Percentiles rank a stretch among this genome's conserved stretches.
Evolutionary conservation across 202 grass and related monocot species (phyloP).

Genomic region (Musa balbisiana): DNA sequence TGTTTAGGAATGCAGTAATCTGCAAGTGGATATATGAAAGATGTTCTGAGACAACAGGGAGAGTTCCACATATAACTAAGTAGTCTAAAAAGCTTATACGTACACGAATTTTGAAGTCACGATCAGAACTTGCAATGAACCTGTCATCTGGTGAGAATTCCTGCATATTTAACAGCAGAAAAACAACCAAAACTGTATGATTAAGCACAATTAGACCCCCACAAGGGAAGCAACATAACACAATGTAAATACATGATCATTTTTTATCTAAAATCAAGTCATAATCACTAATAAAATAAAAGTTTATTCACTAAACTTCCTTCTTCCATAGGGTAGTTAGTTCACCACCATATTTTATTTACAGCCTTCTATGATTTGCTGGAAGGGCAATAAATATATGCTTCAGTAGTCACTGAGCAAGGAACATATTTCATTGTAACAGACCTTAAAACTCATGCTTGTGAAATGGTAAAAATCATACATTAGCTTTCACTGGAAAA

Average conservation of each 20-base stretch:
- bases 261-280: too few relatives aligned
- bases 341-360: too few relatives aligned
- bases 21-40: slow-evolving; percentile 30
- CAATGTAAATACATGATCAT: slow-evolving; percentile 5
- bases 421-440: too few relatives aligned
- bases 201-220: not conserved
- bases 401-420: too few relatives aligned
- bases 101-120: slow-evolving; percentile 96
- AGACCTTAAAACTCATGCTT: too few relatives aligned
- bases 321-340: too few relatives aligned
- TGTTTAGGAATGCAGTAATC: slow-evolving; percentile 62
- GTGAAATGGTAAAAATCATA: too few relatives aligned
- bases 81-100: slow-evolving; percentile 11
- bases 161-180: slow-evolving; percentile 29
- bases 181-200: not conserved
- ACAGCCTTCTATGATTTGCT: too few relatives aligned
- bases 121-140: slow-evolving; percentile 83
- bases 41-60: slow-evolving; percentile 4
- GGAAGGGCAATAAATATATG: too few relatives aligned
- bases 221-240: slow-evolving; percentile 1
- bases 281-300: too few relatives aligned
- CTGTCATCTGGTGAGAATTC: slow-evolving; percentile 77
- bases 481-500: too few relatives aligned
- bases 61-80: not conserved
- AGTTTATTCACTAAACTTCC: too few relatives aligned